Percentiles rank a stretch among this genome's conserved stretches.
These are phyloP conservation scores for Phytophthora ramorum DNA, from an alignment of 352 stramenopile genomes.

Conservation along the genomic window DNA sequence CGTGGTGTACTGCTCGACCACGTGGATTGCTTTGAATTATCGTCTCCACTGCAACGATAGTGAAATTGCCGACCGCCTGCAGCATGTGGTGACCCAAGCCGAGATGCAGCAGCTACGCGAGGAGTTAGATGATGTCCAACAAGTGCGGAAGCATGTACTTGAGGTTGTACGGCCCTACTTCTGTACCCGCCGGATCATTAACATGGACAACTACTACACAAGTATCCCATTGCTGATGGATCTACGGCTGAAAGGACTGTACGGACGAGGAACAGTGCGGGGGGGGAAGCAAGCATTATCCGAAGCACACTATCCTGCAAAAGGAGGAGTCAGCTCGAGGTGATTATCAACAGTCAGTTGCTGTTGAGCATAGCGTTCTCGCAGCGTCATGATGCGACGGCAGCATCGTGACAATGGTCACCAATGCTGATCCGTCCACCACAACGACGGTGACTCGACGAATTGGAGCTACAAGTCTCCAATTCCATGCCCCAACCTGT, in stretches of 20 bases:
- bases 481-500: slow-evolving; percentile 25
- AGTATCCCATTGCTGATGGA: slow-evolving; percentile 1
- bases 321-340: slow-evolving; percentile 1
- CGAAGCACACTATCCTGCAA: slow-evolving; percentile 16
- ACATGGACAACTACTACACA: slow-evolving; percentile 35
- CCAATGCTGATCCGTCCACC: slow-evolving; percentile 13
- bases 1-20: slow-evolving; percentile 30
- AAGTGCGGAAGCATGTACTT: slow-evolving; percentile 17
- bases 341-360: not conserved
- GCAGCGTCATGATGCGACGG: slow-evolving; percentile 12
- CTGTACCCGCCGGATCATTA: slow-evolving; percentile 21
- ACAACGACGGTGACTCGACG: not conserved
- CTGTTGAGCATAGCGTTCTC: slow-evolving; percentile 1
- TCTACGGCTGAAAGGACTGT: slow-evolving; percentile 3
- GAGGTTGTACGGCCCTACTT: slow-evolving; percentile 22
- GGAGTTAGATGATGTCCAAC: slow-evolving; percentile 2
- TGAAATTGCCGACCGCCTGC: slow-evolving; percentile 23
- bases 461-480: slow-evolving; percentile 4
- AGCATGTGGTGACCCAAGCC: slow-evolving; percentile 6
- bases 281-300: slow-evolving; percentile 29
- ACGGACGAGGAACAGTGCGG: slow-evolving; percentile 23
- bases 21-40: slow-evolving; percentile 33
- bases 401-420: not conserved
- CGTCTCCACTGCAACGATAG: slow-evolving; percentile 27
- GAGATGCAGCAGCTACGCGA: slow-evolving; percentile 4